Evolutionary conservation across 331 rosid genomes (phyloP).

Genomic region (Prunus yedoensis): DNA sequence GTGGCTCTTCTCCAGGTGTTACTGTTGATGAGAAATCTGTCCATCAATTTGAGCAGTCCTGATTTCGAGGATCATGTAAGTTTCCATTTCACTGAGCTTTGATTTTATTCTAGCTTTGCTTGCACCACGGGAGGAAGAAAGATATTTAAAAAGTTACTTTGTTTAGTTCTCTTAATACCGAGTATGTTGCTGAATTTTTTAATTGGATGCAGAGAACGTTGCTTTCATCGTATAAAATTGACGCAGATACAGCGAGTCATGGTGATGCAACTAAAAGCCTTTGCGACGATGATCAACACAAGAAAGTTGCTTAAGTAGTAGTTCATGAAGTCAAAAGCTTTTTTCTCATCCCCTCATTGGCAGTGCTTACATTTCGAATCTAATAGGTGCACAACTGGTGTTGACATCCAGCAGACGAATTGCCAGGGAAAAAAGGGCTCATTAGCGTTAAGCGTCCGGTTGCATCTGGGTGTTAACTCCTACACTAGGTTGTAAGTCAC

Average conservation of each 20-base stretch:
- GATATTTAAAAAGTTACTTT: background rate
- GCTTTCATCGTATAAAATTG: conserved; percentile 63
- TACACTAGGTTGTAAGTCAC: background rate
- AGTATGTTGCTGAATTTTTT: background rate
- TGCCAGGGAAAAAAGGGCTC: conserved; percentile 6
- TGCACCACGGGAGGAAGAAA: background rate
- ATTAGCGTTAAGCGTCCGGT: conserved; percentile 23
- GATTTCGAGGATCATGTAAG: conserved; percentile 92
- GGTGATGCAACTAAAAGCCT: conserved; percentile 29
- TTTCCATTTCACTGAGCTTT: conserved; percentile 28
- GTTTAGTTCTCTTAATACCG: background rate
- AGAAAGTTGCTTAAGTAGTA: conserved; percentile 39
- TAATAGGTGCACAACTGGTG: background rate
- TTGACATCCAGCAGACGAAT: background rate
- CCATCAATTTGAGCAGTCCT: conserved; percentile 76
- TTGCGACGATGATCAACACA: conserved; percentile 27
- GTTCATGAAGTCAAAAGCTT: conserved; percentile 12
- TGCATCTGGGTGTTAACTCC: background rate
- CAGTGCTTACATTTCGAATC: background rate
- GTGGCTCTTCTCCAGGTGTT: conserved; percentile 58
- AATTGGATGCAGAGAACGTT: conserved; percentile 51
- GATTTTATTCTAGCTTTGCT: background rate
- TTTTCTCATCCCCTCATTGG: background rate
- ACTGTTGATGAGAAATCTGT: conserved; percentile 81
- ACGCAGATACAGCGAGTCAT: conserved; percentile 30